Evolutionary conservation across 495 filamentous ascomycete genomes (phyloP).

Genomic region (Penicillium canescens): DNA sequence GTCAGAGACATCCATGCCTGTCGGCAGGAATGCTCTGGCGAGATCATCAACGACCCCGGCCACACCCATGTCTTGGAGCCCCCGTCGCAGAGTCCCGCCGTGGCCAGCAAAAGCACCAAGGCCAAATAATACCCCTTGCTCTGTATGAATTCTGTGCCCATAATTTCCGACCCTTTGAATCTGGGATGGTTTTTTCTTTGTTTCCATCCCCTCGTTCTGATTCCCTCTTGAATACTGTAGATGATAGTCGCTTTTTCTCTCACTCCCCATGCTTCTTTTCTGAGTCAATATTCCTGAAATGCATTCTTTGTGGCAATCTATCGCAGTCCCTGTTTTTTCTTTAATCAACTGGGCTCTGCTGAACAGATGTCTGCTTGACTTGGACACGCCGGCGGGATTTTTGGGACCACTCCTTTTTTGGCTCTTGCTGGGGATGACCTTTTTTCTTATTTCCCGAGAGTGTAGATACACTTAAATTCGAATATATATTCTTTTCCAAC

Average conservation of each 20-base stretch:
- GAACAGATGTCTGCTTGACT: not conserved
- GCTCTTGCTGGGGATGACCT: not conserved
- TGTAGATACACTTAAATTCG: conserved; percentile 8
- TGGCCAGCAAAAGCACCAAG: conserved; percentile 44
- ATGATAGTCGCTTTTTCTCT: conserved; percentile 4
- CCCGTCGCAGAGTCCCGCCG: conserved; percentile 43
- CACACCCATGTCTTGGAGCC: conserved; percentile 67
- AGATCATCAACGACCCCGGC: conserved; percentile 50
- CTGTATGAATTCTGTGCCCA: conserved; percentile 24
- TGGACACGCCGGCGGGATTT: not conserved
- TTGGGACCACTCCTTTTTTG: not conserved
- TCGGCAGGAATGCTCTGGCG: conserved; percentile 58
- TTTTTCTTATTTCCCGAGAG: not conserved
- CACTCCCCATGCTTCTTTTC: not conserved
- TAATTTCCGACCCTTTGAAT: conserved; percentile 11
- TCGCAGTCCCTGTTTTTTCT: not conserved
- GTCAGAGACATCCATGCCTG: conserved; percentile 68
- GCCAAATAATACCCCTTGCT: conserved; percentile 27
- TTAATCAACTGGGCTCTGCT: not conserved
- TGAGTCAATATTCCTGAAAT: conserved; percentile 8
- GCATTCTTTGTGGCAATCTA: not conserved
- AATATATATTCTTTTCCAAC: not conserved
- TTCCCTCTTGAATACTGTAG: conserved; percentile 9
- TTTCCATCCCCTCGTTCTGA: conserved; percentile 1
- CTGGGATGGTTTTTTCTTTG: not conserved